A percentile compares a stretch with the other conserved stretches of the same genome.
Evolutionary conservation across 148 eudicot genomes (phyloP).

Genomic region (Amaranthus cruentus): DNA sequence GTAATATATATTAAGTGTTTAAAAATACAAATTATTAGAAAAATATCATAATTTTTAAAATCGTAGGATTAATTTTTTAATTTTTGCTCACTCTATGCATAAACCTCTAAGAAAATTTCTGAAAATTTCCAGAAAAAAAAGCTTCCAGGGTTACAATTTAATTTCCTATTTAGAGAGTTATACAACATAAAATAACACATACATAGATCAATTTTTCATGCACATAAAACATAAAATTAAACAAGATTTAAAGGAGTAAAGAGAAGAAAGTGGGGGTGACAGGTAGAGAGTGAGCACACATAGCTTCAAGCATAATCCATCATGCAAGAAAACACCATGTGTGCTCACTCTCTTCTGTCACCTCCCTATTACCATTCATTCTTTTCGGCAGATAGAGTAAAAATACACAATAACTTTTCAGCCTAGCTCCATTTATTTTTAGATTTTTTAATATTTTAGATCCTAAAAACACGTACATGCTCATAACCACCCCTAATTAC

Average conservation of each 20-base stretch:
- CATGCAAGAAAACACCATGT: constrained; percentile 39
- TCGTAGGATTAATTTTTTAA: neutral
- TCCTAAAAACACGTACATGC: too few species aligned
- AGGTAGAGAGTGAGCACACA: constrained; percentile 47
- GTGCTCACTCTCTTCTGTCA: constrained; percentile 88
- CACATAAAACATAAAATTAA: neutral
- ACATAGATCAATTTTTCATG: neutral
- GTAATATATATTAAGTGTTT: too few species aligned
- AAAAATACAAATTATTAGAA: too few species aligned
- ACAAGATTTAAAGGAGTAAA: constrained; percentile 15
- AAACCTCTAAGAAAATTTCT: too few species aligned
- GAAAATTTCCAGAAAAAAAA: too few species aligned
- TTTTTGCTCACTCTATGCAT: neutral
- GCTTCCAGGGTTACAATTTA: too few species aligned
- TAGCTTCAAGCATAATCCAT: constrained; percentile 28
- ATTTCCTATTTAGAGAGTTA: too few species aligned
- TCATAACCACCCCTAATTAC: neutral
- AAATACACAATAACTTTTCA: too few species aligned
- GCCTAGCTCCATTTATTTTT: too few species aligned
- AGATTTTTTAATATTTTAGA: too few species aligned
- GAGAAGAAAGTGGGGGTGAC: constrained; percentile 39
- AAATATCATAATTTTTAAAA: too few species aligned
- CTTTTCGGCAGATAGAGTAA: neutral
- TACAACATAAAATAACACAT: neutral
- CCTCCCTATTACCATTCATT: constrained; percentile 33